Conservation (phyloP, 169 alveolate genomes). For the Cryptosporidium felis region DNA sequence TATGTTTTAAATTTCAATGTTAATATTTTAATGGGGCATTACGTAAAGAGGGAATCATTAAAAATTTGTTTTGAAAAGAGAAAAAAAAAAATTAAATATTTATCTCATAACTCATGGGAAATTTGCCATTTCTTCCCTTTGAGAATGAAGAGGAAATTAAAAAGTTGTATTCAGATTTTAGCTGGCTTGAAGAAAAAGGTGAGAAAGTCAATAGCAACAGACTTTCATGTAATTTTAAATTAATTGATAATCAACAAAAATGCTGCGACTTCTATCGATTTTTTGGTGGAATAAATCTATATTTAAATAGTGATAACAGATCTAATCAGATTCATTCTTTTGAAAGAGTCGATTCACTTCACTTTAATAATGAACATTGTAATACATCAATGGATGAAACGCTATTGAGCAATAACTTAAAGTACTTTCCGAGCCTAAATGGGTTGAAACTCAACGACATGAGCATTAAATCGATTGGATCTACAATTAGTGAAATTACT, state of each 20-base stretch:
- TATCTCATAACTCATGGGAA: slow-evolving; percentile 9
- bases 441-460: not conserved
- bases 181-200: slow-evolving; percentile 31
- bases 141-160: slow-evolving; percentile 23
- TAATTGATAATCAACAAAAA: not conserved
- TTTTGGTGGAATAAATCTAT: slow-evolving; percentile 23
- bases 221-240: slow-evolving; percentile 15
- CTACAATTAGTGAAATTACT: not conserved
- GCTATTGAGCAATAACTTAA: not conserved
- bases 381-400: not conserved
- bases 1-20: no score
- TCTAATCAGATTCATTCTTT: not conserved
- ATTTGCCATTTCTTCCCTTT: not conserved
- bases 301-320: not conserved
- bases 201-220: not conserved
- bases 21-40: no score
- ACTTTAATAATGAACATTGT: not conserved
- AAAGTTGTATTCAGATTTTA: slow-evolving; percentile 23
- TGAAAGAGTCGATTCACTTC: not conserved
- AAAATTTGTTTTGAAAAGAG: no score
- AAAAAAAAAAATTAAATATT: not conserved
- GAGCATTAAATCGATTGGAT: not conserved
- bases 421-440: slow-evolving; percentile 44
- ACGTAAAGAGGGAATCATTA: no score
- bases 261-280: slow-evolving; percentile 11